phyloP scores from a whole-genome alignment of 1,284 basidiomycete species.

The Sanghuangporus weigelae region DNA sequence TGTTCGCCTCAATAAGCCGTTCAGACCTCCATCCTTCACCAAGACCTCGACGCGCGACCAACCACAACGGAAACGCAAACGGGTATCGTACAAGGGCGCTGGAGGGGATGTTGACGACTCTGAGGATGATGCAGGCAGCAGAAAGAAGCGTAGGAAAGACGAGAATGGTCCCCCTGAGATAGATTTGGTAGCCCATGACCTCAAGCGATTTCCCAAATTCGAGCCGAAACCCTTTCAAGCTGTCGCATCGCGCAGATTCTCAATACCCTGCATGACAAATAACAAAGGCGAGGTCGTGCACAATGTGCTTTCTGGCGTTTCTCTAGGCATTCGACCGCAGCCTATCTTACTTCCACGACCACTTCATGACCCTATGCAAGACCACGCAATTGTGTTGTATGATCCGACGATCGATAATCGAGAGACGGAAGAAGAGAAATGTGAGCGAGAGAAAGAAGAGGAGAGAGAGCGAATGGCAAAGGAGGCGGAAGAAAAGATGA shows the following conservation, averaged over 20 bases:
- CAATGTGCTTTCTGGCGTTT: slow-evolving; percentile 61
- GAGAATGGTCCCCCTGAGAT: slow-evolving; percentile 43
- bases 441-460: slow-evolving; percentile 64
- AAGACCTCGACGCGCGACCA: slow-evolving; percentile 48
- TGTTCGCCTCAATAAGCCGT: slow-evolving; percentile 67
- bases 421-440: slow-evolving; percentile 81
- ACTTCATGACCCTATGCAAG: slow-evolving; percentile 94
- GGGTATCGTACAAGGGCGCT: slow-evolving; percentile 74
- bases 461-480: slow-evolving; percentile 58
- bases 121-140: slow-evolving; percentile 41
- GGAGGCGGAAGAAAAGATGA: slow-evolving; percentile 61
- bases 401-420: slow-evolving; percentile 94
- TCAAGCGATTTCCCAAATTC: slow-evolving; percentile 79
- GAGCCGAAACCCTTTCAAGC: slow-evolving; percentile 75
- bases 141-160: slow-evolving; percentile 54
- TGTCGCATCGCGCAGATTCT: slow-evolving; percentile 62
- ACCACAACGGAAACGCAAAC: slow-evolving; percentile 75
- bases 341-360: slow-evolving; percentile 86
- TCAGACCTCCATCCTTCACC: slow-evolving; percentile 65
- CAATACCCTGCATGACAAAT: slow-evolving; percentile 83
- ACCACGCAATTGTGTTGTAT: slow-evolving; percentile 96
- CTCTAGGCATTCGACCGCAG: slow-evolving; percentile 84
- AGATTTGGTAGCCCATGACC: slow-evolving; percentile 35
- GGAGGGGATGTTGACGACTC: slow-evolving; percentile 43
- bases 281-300: slow-evolving; percentile 72